Evolutionary conservation across 176 grass and related monocot species (phyloP).

Genomic region (Avena sativa): DNA sequence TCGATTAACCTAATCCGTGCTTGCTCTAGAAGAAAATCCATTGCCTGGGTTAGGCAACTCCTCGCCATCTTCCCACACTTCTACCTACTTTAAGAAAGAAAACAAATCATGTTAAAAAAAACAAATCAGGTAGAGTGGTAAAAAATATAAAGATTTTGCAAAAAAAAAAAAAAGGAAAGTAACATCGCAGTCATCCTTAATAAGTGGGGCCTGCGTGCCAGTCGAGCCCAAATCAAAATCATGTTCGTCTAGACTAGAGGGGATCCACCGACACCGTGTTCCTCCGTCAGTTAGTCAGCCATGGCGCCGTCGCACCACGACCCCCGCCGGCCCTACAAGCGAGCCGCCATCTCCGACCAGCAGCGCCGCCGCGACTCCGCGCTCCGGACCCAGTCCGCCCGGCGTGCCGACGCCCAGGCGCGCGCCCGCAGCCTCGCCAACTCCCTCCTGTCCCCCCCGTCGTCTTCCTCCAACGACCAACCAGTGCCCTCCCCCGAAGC

Average conservation of each 20-base stretch:
- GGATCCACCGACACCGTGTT: background rate
- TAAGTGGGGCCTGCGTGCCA: background rate
- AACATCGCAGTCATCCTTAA: too few relatives aligned
- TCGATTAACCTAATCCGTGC: too few relatives aligned
- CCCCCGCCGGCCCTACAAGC: conserved; percentile 76
- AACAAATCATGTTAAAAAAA: too few relatives aligned
- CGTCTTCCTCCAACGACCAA: background rate
- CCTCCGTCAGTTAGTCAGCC: background rate
- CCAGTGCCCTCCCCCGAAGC: conserved; percentile 13
- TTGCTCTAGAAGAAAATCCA: too few relatives aligned
- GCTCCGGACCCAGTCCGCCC: conserved; percentile 65
- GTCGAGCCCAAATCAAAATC: background rate
- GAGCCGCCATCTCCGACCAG: conserved; percentile 84
- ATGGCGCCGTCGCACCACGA: conserved; percentile 64
- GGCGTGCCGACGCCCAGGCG: conserved; percentile 84
- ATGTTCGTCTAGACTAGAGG: background rate
- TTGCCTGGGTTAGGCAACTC: too few relatives aligned
- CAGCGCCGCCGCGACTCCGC: conserved; percentile 90
- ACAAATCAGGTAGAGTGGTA: too few relatives aligned
- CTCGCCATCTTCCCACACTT: too few relatives aligned
- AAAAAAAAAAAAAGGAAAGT: too few relatives aligned
- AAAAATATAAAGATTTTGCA: too few relatives aligned
- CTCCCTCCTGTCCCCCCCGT: conserved; percentile 61
- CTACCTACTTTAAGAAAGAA: too few relatives aligned
- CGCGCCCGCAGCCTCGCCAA: conserved; percentile 87